These are phyloP conservation scores for Saccharomyces hybrid DNA, from an alignment of 1,139 yeast species.

Conservation along the genomic window DNA sequence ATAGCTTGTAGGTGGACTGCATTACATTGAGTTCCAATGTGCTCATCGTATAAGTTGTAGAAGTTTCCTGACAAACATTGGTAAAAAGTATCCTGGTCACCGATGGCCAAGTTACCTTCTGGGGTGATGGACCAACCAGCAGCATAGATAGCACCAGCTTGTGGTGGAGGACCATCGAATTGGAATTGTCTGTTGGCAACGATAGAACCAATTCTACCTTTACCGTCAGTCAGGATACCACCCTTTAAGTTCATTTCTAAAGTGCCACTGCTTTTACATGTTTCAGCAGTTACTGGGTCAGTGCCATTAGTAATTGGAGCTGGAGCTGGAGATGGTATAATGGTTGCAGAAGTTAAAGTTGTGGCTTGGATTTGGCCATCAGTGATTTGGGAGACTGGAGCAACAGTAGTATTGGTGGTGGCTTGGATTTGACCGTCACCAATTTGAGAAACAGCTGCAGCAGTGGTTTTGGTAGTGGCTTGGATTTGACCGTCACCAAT, in stretches of 20 bases:
- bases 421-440: slow-evolving; percentile 13
- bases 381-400: slow-evolving; percentile 11
- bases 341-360: slow-evolving; percentile 54
- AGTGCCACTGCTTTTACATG: slow-evolving; percentile 47
- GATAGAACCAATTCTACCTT: slow-evolving; percentile 73
- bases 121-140: slow-evolving; percentile 70
- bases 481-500: slow-evolving; percentile 43
- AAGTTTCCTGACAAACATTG: slow-evolving; percentile 76
- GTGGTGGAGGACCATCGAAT: slow-evolving; percentile 88
- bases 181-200: slow-evolving; percentile 87
- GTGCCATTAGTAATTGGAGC: slow-evolving; percentile 41
- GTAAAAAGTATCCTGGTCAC: slow-evolving; percentile 59
- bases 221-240: slow-evolving; percentile 50
- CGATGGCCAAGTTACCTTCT: slow-evolving; percentile 66
- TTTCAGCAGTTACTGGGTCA: slow-evolving; percentile 23
- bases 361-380: slow-evolving; percentile 4
- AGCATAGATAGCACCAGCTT: slow-evolving; percentile 82
- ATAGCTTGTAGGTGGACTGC: slow-evolving; percentile 58
- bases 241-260: slow-evolving; percentile 48
- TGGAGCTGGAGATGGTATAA: slow-evolving; percentile 47
- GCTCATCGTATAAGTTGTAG: slow-evolving; percentile 75
- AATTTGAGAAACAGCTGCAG: slow-evolving; percentile 6
- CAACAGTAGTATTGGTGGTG: slow-evolving; percentile 6
- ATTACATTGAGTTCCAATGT: slow-evolving; percentile 58
- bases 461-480: background rate